Percentiles rank a stretch among this genome's conserved stretches.
These are phyloP conservation scores for Albizia julibrissin DNA, from an alignment of 306 rosid genomes.

Conservation along the genomic window DNA sequence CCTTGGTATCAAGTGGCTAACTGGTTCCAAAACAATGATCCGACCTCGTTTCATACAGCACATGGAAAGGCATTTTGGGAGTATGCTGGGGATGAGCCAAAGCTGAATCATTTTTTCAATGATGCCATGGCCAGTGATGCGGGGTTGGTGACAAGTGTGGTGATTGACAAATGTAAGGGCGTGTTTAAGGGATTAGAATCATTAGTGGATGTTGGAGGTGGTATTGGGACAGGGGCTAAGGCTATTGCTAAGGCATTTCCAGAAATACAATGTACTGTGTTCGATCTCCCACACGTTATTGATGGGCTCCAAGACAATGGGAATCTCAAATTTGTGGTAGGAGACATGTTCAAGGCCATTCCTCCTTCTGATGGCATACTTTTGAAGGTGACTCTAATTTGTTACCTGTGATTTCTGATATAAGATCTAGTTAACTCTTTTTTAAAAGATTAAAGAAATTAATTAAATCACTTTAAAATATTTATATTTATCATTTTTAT, in stretches of 20 bases:
- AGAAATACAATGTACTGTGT: conserved; percentile 37
- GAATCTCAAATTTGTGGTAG: conserved; percentile 43
- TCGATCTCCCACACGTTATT: conserved; percentile 61
- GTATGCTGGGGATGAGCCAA: conserved; percentile 10
- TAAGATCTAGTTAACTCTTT: too few species aligned
- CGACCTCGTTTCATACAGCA: conserved; percentile 42
- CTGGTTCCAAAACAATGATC: conserved; percentile 49
- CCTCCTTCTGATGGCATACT: conserved; percentile 40
- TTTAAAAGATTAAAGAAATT: too few species aligned
- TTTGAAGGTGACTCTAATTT: conserved; percentile 35
- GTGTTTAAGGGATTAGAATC: conserved; percentile 47
- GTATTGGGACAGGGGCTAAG: conserved; percentile 50
- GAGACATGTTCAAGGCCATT: conserved; percentile 29
- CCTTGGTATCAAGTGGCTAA: conserved; percentile 27
- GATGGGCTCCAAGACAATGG: conserved; percentile 35
- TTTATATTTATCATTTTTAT: too few species aligned
- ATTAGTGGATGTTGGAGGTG: conserved; percentile 62
- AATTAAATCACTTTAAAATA: too few species aligned
- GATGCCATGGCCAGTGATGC: conserved; percentile 54
- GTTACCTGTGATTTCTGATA: too few species aligned
- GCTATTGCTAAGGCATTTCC: conserved; percentile 46
- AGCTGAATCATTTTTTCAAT: conserved; percentile 29
- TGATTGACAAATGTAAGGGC: conserved; percentile 38
- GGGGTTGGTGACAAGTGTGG: conserved; percentile 31
- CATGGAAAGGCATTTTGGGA: conserved; percentile 49